Base-by-base conservation (phyloP, 495 filamentous ascomycete genomes). In the Polyplosphaeria fusca region DNA sequence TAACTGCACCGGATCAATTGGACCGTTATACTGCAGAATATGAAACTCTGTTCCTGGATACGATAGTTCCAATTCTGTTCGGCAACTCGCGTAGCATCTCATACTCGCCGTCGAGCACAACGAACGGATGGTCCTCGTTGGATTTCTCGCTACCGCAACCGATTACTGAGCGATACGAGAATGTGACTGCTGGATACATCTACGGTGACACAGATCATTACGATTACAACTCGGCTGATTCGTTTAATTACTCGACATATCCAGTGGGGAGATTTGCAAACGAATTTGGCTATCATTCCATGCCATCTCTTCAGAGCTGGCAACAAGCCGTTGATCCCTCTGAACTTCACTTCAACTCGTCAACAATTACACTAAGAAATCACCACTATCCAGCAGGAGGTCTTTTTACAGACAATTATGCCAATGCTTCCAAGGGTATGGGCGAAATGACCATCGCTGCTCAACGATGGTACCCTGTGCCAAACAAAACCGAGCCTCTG, bases 141-240 rank as follows among this genome's bases (percentile, higher is more conserved):
- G 73, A 88, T 51, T 77, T 83, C 49, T 79, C 77, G 7, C 69
- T 73, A 2, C 71, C 80, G 0, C 71, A 79, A 7, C 83, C 84
- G 1, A 81, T 86, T 65, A 74, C 73, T 0, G 75, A 85, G 63
- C 71, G 85, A 39, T 87, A 87, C 64, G 55, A 79, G 38, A 85
- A 87, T 60, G 63, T 70, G 3, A 81, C 79, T 0, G 48, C 68
- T 14, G 82, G 82, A 1, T 69, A 71, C 3, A 78, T 85, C 30
- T 86, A 87, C 62, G 82, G 82, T 11, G 80, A 87, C 62, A 86
- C 83, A 2, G 84, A 87, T 52, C 79, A 82, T 63, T 88, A 88
- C 70, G 80, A 86, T 57, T 88, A 88, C 55, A 71, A 82, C 61
- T 75, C 76, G 27, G 61, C 54, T 7, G 59, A 76, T 18, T 76